Evolutionary conservation across 352 stramenopile genomes (phyloP).

Genomic region (Globisporangium radiosum): DNA sequence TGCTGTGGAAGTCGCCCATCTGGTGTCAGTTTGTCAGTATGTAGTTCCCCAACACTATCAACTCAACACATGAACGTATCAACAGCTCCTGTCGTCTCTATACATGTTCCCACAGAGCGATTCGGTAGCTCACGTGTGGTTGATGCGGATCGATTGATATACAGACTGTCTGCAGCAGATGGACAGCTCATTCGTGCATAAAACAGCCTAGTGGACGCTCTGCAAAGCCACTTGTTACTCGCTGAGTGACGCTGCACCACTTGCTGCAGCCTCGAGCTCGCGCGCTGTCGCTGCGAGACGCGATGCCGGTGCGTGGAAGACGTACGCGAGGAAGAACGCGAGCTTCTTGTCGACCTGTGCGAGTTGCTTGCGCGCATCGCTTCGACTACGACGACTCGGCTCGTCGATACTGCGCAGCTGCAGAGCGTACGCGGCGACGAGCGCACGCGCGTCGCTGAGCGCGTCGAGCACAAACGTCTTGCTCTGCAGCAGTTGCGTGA

Average conservation of each 20-base stretch:
- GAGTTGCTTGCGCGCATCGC: constrained; percentile 20
- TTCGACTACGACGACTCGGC: too few species aligned
- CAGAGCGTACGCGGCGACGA: constrained; percentile 30
- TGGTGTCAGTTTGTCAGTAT: too few species aligned
- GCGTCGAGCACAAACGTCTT: constrained; percentile 63
- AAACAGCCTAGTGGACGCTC: neutral
- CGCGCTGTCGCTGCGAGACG: constrained; percentile 3
- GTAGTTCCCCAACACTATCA: too few species aligned
- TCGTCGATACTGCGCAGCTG: constrained; percentile 16
- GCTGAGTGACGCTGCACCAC: neutral
- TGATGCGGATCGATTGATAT: too few species aligned
- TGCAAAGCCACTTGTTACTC: neutral
- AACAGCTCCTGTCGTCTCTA: too few species aligned
- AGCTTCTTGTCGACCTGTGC: constrained; percentile 40
- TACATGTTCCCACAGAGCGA: too few species aligned
- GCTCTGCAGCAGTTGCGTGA: constrained; percentile 22
- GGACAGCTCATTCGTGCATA: neutral
- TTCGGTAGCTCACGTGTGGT: too few species aligned
- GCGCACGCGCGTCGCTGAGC: constrained; percentile 34
- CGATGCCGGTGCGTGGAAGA: constrained; percentile 16
- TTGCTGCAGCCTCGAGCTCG: constrained; percentile 5
- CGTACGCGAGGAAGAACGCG: constrained; percentile 54
- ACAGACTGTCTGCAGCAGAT: too few species aligned
- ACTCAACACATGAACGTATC: too few species aligned
- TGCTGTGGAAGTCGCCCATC: neutral